A percentile compares a stretch with the other conserved stretches of the same genome.
Evolutionary conservation across 805 yeast genomes (phyloP).

Genomic region (Barnettozyma botsteinii): DNA sequence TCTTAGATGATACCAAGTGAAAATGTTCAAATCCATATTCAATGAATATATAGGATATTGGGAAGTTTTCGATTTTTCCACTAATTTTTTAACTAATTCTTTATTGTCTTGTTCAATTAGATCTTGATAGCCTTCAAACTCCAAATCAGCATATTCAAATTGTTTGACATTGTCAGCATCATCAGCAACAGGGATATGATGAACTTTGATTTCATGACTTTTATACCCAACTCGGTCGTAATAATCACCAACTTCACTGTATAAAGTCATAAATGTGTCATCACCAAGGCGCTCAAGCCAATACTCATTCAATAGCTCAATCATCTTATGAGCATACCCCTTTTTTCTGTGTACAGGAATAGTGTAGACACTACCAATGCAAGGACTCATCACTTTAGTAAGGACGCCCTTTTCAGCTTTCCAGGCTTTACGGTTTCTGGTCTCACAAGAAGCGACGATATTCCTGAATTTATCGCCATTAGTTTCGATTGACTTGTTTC

Average conservation of each 20-base stretch:
- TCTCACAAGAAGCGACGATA: slow-evolving; percentile 38
- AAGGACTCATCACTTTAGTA: slow-evolving; percentile 29
- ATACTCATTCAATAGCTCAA: slow-evolving; percentile 30
- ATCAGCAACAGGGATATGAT: slow-evolving; percentile 13
- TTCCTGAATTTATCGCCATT: slow-evolving; percentile 24
- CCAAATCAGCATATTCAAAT: slow-evolving; percentile 21
- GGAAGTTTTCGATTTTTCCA: slow-evolving; percentile 15
- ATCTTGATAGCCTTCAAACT: slow-evolving; percentile 28
- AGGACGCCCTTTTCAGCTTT: slow-evolving; percentile 22
- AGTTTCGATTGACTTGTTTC: slow-evolving; percentile 21
- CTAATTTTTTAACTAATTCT: slow-evolving; percentile 18
- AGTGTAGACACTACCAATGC: slow-evolving; percentile 60
- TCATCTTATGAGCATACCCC: slow-evolving; percentile 51
- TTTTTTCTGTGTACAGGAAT: slow-evolving; percentile 40
- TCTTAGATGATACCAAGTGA: slow-evolving; percentile 39
- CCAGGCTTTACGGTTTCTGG: slow-evolving; percentile 33
- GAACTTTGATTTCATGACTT: slow-evolving; percentile 34
- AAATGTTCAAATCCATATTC: slow-evolving; percentile 33
- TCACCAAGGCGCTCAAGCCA: slow-evolving; percentile 30
- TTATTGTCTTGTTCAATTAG: slow-evolving; percentile 26
- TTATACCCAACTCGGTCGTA: slow-evolving; percentile 60
- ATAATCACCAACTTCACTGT: slow-evolving; percentile 69
- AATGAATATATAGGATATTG: slow-evolving; percentile 25
- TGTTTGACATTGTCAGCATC: slow-evolving; percentile 1
- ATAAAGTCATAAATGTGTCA: slow-evolving; percentile 39